Base-by-base conservation (phyloP, 176 grass and related monocot genomes). In the Alloteropsis semialata region DNA sequence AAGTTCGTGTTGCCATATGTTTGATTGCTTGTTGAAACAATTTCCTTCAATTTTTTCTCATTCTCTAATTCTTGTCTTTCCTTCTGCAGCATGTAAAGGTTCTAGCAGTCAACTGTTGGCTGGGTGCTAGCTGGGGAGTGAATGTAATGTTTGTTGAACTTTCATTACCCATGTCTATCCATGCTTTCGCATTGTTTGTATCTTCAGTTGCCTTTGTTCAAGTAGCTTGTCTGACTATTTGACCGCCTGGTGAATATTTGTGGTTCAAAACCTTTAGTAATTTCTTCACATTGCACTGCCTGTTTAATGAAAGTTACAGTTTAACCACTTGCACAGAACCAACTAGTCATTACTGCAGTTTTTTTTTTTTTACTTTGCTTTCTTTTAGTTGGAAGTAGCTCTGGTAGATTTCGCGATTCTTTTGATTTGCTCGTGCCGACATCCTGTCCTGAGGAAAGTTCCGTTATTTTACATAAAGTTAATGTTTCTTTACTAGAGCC, bases 31-130 rank as follows among this genome's bases (percentile, higher is more conserved):
- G 54, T 70, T 73, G 48, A 77, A 82, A 16, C 44, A 67, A 43
- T 65, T 79, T 48, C 25, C 32, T 6, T 43, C 37, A 66, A 2
- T 57, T 79, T 82, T 5, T 79, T 19, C 65, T 83, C 25, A 49
- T 10, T 34, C 10, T 82, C 88, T 89, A 76, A 90, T 59, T 76
- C 32, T 62, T 59, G 15, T 8, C 42, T 79, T 83, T 85, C 65
- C 36, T 49, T 83, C 42, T 21, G 44, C 88, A 87, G 88, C 76
- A 44, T 74, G 84, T 83, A 86, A 83, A 83, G 79, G 67, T 83
- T 60, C 33, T 89, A 69, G 87, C 61, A 60, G 33, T 74, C 78
- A 49, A 87, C 84, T 83, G 67, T 82, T 87, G 80, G 49, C 79
- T 83, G 67, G 79, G 74, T 90, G 79, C 79, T 86, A 82, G 56